Conservation (phyloP, 2,329 filamentous ascomycete species). For the Penicillium sp. region DNA sequence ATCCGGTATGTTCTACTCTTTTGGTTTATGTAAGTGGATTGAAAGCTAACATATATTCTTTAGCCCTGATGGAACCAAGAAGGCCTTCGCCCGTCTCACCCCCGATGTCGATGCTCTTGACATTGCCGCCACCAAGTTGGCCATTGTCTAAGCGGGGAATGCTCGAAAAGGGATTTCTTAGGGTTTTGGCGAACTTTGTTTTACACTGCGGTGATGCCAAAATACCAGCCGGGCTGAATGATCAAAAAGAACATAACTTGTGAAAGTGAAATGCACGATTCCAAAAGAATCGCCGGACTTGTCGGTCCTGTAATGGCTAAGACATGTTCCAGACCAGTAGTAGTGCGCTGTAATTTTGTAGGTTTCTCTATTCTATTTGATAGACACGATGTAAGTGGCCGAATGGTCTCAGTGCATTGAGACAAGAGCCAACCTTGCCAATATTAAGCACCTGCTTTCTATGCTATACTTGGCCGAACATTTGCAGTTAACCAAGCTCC, state of each 20-base stretch:
- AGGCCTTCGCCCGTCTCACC: slow-evolving; percentile 93
- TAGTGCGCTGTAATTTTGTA: not conserved
- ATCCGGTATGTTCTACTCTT: slow-evolving; percentile 58
- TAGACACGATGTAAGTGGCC: not conserved
- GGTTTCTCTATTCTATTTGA: not conserved
- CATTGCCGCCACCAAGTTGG: slow-evolving; percentile 97
- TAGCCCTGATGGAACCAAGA: slow-evolving; percentile 94
- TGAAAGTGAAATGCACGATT: slow-evolving; percentile 16
- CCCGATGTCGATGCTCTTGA: slow-evolving; percentile 96
- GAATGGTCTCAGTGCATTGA: not conserved
- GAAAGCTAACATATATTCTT: slow-evolving; percentile 8
- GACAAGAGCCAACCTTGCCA: not conserved
- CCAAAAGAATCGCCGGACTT: slow-evolving; percentile 9
- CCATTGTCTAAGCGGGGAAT: slow-evolving; percentile 67
- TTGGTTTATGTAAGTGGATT: not conserved
- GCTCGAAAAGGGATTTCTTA: slow-evolving; percentile 31
- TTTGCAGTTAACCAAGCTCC: not conserved
- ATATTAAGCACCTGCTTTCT: not conserved
- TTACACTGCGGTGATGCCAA: slow-evolving; percentile 36
- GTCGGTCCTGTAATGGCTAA: slow-evolving; percentile 9
- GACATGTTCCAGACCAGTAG: not conserved
- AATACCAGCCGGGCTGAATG: slow-evolving; percentile 36
- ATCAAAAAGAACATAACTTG: slow-evolving; percentile 29
- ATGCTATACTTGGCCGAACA: too few species aligned
- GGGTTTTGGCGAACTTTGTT: slow-evolving; percentile 39